Conservation (phyloP, 192 early-diverging fungal species). For the Ambispora gerdemannii region DNA sequence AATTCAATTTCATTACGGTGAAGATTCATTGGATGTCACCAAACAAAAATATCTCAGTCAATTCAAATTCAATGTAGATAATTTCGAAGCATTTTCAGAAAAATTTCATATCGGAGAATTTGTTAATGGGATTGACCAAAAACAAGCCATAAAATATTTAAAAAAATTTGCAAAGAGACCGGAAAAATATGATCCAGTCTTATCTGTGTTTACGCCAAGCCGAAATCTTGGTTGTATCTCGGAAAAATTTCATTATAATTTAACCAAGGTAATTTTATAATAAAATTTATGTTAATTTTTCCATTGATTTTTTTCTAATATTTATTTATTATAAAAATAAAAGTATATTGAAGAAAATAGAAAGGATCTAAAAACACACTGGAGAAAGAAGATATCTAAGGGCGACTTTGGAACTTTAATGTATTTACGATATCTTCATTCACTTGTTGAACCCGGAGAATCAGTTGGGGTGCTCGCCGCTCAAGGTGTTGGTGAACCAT, state of each 20-base stretch:
- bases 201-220: conserved; percentile 78
- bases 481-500: conserved; percentile 97
- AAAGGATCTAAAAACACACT: background rate
- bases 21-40: conserved; percentile 94
- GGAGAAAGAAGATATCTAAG: conserved; percentile 42
- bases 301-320: background rate
- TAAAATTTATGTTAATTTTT: background rate
- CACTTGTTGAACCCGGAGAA: conserved; percentile 96
- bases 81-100: conserved; percentile 75
- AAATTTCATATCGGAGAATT: conserved; percentile 76
- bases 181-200: conserved; percentile 70
- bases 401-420: conserved; percentile 86
- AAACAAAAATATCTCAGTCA: conserved; percentile 88
- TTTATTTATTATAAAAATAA: background rate
- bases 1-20: conserved; percentile 98
- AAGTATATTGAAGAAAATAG: background rate
- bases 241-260: conserved; percentile 73
- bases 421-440: conserved; percentile 93
- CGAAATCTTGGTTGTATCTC: conserved; percentile 85
- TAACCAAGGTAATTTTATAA: conserved; percentile 45
- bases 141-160: conserved; percentile 67
- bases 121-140: conserved; percentile 63
- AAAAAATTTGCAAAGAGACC: conserved; percentile 77
- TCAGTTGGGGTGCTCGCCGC: conserved; percentile 96
- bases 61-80: conserved; percentile 92